phyloP scores from a whole-genome alignment of 176 grass and related monocot genomes.

The Oryza coarctata region DNA sequence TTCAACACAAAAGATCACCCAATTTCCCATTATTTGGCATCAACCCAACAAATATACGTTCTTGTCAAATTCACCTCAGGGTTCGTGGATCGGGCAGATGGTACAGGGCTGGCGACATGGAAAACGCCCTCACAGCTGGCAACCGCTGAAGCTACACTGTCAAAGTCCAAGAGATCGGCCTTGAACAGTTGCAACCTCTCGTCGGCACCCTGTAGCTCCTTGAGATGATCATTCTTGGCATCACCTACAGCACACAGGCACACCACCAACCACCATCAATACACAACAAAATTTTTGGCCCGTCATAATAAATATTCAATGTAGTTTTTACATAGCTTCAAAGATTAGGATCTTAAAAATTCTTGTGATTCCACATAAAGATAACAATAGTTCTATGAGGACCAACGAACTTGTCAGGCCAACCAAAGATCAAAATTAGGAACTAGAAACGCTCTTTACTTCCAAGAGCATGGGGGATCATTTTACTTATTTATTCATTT shows the following conservation, averaged over 20 bases:
- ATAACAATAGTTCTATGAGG: background rate
- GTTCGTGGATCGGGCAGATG: constrained; percentile 40
- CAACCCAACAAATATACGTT: background rate
- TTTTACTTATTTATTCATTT: no score
- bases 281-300: background rate
- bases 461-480: background rate
- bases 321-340: background rate
- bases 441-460: background rate
- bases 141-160: constrained; percentile 42
- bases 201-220: constrained; percentile 40
- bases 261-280: background rate
- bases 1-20: background rate
- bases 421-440: background rate
- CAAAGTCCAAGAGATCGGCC: constrained; percentile 63
- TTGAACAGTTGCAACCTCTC: constrained; percentile 66
- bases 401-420: background rate
- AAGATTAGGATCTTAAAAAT: background rate
- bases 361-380: background rate
- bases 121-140: constrained; percentile 67
- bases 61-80: constrained; percentile 54
- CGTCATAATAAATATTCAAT: background rate
- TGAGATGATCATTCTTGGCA: constrained; percentile 68
- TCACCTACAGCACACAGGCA: constrained; percentile 37
- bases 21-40: background rate
- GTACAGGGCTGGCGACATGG: constrained; percentile 80